Conservation (phyloP, 2,329 filamentous ascomycete species). For the Ophiostoma novo-ulmi region DNA sequence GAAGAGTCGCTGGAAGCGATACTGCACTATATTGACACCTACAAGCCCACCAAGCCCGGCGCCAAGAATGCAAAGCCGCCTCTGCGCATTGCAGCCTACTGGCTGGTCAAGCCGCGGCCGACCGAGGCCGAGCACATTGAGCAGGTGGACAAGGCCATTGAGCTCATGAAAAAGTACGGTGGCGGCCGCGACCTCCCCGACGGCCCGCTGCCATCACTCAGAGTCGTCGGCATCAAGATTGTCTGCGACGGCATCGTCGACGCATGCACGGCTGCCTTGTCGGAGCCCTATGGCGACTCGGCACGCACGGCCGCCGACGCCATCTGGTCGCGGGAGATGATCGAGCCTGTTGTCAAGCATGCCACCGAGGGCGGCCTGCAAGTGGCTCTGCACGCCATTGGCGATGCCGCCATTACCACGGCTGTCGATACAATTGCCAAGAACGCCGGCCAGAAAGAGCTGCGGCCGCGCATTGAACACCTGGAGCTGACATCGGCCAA, state of each 20-base stretch:
- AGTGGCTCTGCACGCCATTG: conserved; percentile 61
- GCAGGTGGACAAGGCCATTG: conserved; percentile 49
- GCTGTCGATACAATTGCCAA: conserved; percentile 51
- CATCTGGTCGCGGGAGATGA: conserved; percentile 50
- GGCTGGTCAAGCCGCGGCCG: conserved; percentile 47
- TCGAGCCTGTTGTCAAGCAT: conserved; percentile 50
- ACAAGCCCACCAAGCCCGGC: neutral
- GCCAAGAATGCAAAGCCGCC: conserved; percentile 23
- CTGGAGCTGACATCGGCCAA: conserved; percentile 53
- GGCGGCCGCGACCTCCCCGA: conserved; percentile 35
- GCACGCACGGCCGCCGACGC: conserved; percentile 41
- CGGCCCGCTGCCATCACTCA: conserved; percentile 38
- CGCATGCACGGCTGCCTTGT: conserved; percentile 57
- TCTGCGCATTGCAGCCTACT: conserved; percentile 51
- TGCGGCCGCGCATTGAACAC: conserved; percentile 43
- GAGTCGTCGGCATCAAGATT: conserved; percentile 58
- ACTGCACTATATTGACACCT: conserved; percentile 35
- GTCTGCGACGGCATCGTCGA: conserved; percentile 63
- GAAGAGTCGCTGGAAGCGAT: conserved; percentile 50
- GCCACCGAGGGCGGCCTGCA: conserved; percentile 53
- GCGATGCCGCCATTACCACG: conserved; percentile 53
- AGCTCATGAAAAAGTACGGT: conserved; percentile 41
- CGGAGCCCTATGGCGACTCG: conserved; percentile 51
- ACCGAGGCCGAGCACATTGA: conserved; percentile 42
- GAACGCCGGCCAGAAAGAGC: conserved; percentile 33